These are phyloP conservation scores for Skeletonema costatum DNA, from an alignment of 108 stramenopile species.

Conservation along the genomic window DNA sequence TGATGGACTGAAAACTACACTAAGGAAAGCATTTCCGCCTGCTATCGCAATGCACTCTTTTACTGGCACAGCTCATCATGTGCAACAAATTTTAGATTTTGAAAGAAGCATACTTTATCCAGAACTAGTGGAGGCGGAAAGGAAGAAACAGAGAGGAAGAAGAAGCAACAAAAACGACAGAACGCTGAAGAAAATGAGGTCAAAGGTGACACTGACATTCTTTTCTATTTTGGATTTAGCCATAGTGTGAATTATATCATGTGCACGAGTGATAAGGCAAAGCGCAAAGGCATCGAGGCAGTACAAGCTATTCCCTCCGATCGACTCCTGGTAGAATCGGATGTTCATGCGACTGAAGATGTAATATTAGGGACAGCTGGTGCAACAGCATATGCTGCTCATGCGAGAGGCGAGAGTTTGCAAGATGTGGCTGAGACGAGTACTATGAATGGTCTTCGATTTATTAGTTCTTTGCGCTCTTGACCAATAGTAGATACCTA, in stretches of 20 bases:
- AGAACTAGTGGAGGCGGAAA: conserved; percentile 2
- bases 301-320: conserved; percentile 65
- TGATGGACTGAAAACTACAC: background rate
- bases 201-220: conserved; percentile 6
- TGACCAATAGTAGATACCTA: background rate
- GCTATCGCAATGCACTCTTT: conserved; percentile 86
- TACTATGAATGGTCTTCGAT: conserved; percentile 53
- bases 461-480: conserved; percentile 37
- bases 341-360: conserved; percentile 67
- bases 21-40: conserved; percentile 45
- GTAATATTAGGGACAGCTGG: conserved; percentile 74
- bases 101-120: conserved; percentile 40
- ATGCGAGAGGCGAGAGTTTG: conserved; percentile 42
- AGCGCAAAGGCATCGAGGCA: conserved; percentile 62
- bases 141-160: conserved; percentile 8
- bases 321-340: conserved; percentile 80
- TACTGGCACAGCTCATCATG: conserved; percentile 84
- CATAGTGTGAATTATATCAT: conserved; percentile 77
- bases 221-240: conserved; percentile 88
- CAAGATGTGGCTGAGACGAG: conserved; percentile 37
- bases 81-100: conserved; percentile 60
- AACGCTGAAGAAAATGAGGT: background rate
- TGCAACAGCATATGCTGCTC: conserved; percentile 67
- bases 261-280: conserved; percentile 69
- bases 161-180: conserved; percentile 10